phyloP scores from a whole-genome alignment of 495 filamentous ascomycete species.

The Daldinia caldariorum region DNA sequence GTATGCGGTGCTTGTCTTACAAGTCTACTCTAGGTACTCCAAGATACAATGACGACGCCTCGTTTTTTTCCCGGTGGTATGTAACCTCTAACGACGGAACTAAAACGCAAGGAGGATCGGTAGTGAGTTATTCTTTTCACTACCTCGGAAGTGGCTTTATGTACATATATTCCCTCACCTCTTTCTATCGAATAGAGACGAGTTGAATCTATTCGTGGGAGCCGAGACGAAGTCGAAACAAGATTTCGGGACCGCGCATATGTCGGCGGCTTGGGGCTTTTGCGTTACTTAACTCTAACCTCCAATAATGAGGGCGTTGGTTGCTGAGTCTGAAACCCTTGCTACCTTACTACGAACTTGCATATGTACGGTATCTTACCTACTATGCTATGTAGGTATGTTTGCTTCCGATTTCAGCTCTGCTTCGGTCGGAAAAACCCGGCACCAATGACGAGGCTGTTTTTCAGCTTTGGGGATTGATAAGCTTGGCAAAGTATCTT shows the following conservation, averaged over 20 bases:
- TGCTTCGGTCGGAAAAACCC: slow-evolving; percentile 17
- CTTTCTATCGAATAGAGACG: neutral
- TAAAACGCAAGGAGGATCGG: neutral
- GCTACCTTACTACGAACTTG: neutral
- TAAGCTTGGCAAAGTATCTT: slow-evolving; percentile 21
- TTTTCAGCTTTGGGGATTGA: slow-evolving; percentile 26
- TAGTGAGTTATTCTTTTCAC: neutral
- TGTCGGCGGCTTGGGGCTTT: slow-evolving; percentile 9
- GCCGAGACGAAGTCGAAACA: slow-evolving; percentile 33
- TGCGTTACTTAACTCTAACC: slow-evolving; percentile 17
- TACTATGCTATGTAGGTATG: no score
- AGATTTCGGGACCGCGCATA: slow-evolving; percentile 18
- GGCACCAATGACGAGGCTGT: slow-evolving; percentile 15
- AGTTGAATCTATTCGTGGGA: neutral
- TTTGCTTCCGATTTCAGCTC: slow-evolving; percentile 5
- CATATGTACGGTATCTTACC: no score
- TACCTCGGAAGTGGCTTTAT: neutral
- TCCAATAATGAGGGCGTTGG: neutral
- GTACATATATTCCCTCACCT: neutral
- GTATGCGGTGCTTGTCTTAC: slow-evolving; percentile 22
- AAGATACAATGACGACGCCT: slow-evolving; percentile 6
- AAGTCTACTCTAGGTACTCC: neutral
- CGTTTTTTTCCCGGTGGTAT: neutral
- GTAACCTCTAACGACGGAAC: neutral
- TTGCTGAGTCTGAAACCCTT: slow-evolving; percentile 20